Evolutionary conservation across 129 eudicot species (phyloP), one percentile per base, ranked within the genome.

Genomic region (Chrysanthemum makinoi): DNA sequence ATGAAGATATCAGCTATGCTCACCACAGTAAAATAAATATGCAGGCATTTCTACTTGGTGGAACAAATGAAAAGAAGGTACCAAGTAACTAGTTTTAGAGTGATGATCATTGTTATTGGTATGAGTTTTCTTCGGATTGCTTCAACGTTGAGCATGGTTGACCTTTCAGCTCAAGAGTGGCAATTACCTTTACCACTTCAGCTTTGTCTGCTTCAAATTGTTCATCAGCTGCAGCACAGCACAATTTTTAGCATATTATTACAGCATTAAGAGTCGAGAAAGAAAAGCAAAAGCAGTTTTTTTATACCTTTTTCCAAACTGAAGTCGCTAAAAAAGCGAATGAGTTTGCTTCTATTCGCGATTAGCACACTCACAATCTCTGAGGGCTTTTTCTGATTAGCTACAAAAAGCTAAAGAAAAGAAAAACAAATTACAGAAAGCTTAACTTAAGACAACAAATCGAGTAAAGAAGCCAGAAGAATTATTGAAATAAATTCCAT

Each of bases 151-250:
- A 69, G 69, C 76, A 73, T 57, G 80, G 66, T 33, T 62, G 77
- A 54, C 50, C 75, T 65, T 48, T 74, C 18, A 75, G 73, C 81
- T 86, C 86, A 62, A 83, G 86, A 57, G 75, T 55, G 28, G 83
- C 91, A 13, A 86, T 86, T 75, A 83, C 88, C 64, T 78, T 79
- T 52, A 86, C 84, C 75, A 86, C 88, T 78, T 86, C 86, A 78
- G 88, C 84, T 66, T 75, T 83, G 82, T 86, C 91, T 13, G 83
- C 65, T 65, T 86, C 81, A 35, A 86, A 86, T 44, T 83, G 82
- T 66, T 80, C 85, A 62, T 78, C 80, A 44, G 80, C 88, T 83
- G 84, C 61, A 56, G n/a, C 56, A 70, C 11, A 65, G 49, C 50
- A 63, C 18, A 47, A 47, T 64, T 48, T 24, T 71, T 56, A 47